Evolutionary conservation across 768 basidiomycete species (phyloP).

Genomic region (Multifurca ochricompacta): DNA sequence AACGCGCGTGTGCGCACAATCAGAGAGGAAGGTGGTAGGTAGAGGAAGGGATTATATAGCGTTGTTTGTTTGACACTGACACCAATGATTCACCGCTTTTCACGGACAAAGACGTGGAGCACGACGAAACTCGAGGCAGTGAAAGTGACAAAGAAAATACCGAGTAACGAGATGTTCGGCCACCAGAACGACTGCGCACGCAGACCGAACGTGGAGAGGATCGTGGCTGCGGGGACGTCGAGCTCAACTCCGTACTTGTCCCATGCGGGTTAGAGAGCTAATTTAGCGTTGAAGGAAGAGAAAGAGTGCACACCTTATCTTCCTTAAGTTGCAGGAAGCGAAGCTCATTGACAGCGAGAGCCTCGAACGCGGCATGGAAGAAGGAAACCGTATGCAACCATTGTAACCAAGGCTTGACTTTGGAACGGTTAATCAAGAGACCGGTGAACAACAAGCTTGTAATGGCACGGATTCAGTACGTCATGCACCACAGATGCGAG

Average conservation of each 20-base stretch:
- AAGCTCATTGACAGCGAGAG: slow-evolving; percentile 94
- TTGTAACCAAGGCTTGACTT: slow-evolving; percentile 58
- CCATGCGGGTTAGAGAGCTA: slow-evolving; percentile 8
- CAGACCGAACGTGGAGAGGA: slow-evolving; percentile 90
- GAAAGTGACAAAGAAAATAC: slow-evolving; percentile 79
- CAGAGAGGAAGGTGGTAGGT: too few species aligned
- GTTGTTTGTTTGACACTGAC: not conserved
- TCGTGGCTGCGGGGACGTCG: slow-evolving; percentile 92
- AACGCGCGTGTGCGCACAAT: not conserved
- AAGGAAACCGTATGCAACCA: slow-evolving; percentile 93
- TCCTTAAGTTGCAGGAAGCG: slow-evolving; percentile 91
- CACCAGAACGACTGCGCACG: slow-evolving; percentile 97
- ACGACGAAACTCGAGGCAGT: slow-evolving; percentile 70
- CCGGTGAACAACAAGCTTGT: slow-evolving; percentile 94
- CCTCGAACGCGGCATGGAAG: slow-evolving; percentile 99
- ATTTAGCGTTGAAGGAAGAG: not conserved
- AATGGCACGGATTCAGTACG: not conserved
- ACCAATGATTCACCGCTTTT: slow-evolving; percentile 39
- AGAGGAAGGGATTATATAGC: too few species aligned
- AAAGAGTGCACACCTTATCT: slow-evolving; percentile 53
- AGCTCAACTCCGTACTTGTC: slow-evolving; percentile 92
- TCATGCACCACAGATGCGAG: too few species aligned
- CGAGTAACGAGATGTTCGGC: slow-evolving; percentile 85
- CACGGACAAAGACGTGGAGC: slow-evolving; percentile 85
- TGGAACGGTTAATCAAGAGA: slow-evolving; percentile 88